Evolutionary conservation across 73 alveolate genomes (phyloP).

Genomic region (Blepharisma japonicum): DNA sequence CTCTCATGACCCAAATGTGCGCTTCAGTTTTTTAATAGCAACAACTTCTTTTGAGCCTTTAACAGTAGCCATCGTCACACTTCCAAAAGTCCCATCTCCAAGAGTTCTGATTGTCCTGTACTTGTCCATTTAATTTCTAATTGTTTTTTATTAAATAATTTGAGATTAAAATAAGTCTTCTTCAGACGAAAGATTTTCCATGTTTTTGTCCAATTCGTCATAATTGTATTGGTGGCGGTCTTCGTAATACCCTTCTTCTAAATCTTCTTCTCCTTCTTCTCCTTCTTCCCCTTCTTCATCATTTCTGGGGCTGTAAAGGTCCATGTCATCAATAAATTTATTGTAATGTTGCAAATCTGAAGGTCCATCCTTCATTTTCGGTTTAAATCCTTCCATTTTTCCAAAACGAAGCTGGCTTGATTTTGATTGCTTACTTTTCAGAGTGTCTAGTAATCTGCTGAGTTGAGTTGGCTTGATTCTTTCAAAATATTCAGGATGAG

Average conservation of each 20-base stretch:
- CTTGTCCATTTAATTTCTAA: slow-evolving; percentile 67
- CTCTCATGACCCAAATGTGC: slow-evolving; percentile 80
- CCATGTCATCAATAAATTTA: slow-evolving; percentile 15
- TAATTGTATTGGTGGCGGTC: too few species aligned
- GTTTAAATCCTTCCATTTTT: not conserved
- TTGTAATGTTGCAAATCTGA: not conserved
- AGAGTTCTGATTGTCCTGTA: slow-evolving; percentile 72
- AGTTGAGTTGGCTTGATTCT: not conserved
- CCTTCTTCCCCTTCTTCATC: not conserved
- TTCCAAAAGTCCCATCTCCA: slow-evolving; percentile 97
- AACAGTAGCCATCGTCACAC: slow-evolving; percentile 76
- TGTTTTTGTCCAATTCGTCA: not conserved
- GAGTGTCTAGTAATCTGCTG: not conserved
- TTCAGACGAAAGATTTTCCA: slow-evolving; percentile 32
- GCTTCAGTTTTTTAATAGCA: slow-evolving; percentile 88
- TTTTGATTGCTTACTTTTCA: slow-evolving; percentile 9
- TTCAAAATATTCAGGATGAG: not conserved
- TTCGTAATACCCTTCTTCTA: too few species aligned
- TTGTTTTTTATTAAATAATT: slow-evolving; percentile 31
- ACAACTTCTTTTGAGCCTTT: slow-evolving; percentile 74
- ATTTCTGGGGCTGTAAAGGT: slow-evolving; percentile 4
- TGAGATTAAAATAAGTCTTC: slow-evolving; percentile 11
- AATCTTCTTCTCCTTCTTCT: not conserved
- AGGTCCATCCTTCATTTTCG: slow-evolving; percentile 19
- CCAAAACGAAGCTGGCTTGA: not conserved